These are phyloP conservation scores for Blastobotrys petasosporus DNA, from an alignment of 1,139 yeast species.

Conservation along the genomic window DNA sequence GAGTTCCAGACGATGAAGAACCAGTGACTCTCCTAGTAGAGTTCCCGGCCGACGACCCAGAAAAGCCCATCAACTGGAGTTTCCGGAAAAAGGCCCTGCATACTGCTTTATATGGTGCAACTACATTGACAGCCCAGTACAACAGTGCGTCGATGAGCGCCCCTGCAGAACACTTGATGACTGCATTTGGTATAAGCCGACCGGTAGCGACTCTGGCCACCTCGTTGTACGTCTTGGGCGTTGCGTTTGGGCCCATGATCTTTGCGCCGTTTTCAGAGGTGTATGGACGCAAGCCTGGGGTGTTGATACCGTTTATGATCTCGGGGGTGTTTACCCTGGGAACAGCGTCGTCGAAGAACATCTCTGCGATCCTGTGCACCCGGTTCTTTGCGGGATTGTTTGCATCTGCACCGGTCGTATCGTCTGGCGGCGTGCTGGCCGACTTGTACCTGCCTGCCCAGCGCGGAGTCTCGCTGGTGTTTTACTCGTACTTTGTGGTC, in stretches of 20 bases:
- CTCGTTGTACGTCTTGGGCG: slow-evolving; percentile 64
- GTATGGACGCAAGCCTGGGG: slow-evolving; percentile 67
- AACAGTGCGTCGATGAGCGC: slow-evolving; percentile 39
- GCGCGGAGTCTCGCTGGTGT: slow-evolving; percentile 67
- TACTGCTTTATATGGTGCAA: slow-evolving; percentile 38
- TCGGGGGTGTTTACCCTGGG: slow-evolving; percentile 37
- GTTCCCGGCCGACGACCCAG: slow-evolving; percentile 21
- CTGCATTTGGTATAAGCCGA: slow-evolving; percentile 45
- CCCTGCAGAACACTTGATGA: slow-evolving; percentile 43
- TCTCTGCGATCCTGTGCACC: slow-evolving; percentile 57
- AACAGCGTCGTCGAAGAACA: slow-evolving; percentile 36
- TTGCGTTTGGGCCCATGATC: slow-evolving; percentile 70
- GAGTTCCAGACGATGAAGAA: slow-evolving; percentile 1
- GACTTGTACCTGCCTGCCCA: slow-evolving; percentile 57
- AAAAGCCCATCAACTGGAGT: slow-evolving; percentile 37
- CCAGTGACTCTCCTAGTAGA: slow-evolving; percentile 3
- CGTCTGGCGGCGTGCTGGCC: slow-evolving; percentile 74
- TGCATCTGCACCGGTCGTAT: slow-evolving; percentile 67
- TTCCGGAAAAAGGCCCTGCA: slow-evolving; percentile 33
- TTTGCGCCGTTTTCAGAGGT: slow-evolving; percentile 79
- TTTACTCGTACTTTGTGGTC: slow-evolving; percentile 64
- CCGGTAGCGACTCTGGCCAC: slow-evolving; percentile 62
- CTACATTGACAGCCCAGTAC: slow-evolving; percentile 43
- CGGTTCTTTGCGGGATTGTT: slow-evolving; percentile 70
- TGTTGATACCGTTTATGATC: slow-evolving; percentile 53